Conservation (phyloP, 75 land plant species). For the Sequoia sempervirens region DNA sequence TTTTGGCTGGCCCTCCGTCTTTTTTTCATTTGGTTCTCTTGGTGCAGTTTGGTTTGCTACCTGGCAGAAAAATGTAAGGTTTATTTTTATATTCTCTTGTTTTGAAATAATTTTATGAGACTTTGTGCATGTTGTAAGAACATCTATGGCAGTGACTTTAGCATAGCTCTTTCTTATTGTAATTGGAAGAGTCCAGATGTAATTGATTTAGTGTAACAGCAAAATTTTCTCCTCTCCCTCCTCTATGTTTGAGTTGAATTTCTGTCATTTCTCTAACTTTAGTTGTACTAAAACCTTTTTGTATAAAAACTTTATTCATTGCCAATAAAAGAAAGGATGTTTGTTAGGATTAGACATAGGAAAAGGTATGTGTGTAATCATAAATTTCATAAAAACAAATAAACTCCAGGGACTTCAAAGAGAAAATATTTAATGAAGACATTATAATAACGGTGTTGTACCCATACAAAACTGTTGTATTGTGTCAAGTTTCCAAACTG, state of each 20-base stretch:
- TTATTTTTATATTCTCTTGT: neutral
- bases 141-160: neutral
- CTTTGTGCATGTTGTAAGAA: neutral
- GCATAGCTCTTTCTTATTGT: neutral
- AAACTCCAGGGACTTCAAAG: too few species aligned
- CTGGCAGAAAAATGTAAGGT: slow-evolving; percentile 78
- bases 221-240: neutral
- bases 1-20: slow-evolving; percentile 95
- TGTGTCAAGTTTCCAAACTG: too few species aligned
- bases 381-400: too few species aligned
- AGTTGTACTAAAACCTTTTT: neutral
- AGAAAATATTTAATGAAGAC: too few species aligned
- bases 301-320: neutral
- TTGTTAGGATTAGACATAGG: too few species aligned
- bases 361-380: too few species aligned
- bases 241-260: neutral
- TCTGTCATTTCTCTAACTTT: neutral
- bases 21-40: slow-evolving; percentile 93
- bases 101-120: neutral
- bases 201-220: neutral
- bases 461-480: too few species aligned
- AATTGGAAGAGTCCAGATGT: neutral
- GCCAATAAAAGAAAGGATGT: neutral
- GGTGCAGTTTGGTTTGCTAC: slow-evolving; percentile 90
- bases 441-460: too few species aligned